A percentile compares a stretch with the other conserved stretches of the same genome.
Evolutionary conservation across 140 eudicot species (phyloP).

Genomic region (Erigeron philadelphicus): DNA sequence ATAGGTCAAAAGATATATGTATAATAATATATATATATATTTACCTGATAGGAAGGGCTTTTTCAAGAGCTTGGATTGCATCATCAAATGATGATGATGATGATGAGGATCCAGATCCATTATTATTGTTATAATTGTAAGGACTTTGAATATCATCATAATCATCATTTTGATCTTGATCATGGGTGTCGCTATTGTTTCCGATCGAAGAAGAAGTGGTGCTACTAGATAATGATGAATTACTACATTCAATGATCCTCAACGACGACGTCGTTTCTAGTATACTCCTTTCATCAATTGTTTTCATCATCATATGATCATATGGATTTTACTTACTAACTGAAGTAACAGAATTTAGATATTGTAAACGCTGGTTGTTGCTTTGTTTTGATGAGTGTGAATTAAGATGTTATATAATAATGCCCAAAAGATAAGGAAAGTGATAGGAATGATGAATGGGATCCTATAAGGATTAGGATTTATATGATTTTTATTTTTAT

Average conservation of each 20-base stretch:
- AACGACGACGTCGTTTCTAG: not conserved
- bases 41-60: slow-evolving; percentile 63
- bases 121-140: not conserved
- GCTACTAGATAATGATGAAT: slow-evolving; percentile 33
- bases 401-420: not conserved
- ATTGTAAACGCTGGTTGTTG: not conserved
- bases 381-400: not conserved
- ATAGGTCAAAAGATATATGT: too few species aligned
- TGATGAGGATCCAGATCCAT: slow-evolving; percentile 17
- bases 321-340: too few species aligned
- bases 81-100: slow-evolving; percentile 32
- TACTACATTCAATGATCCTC: slow-evolving; percentile 19
- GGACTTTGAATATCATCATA: not conserved
- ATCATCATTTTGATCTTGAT: not conserved
- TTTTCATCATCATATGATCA: too few species aligned
- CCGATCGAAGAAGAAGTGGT: slow-evolving; percentile 32
- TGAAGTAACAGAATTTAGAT: not conserved
- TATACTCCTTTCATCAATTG: too few species aligned
- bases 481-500: slow-evolving; percentile 19
- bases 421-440: slow-evolving; percentile 9
- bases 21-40: too few species aligned
- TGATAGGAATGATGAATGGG: slow-evolving; percentile 34
- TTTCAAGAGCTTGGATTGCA: slow-evolving; percentile 53
- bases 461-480: slow-evolving; percentile 24
- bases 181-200: slow-evolving; percentile 46